Conservation (phyloP, 177 flowering plant species). For the Telopea speciosissima region DNA sequence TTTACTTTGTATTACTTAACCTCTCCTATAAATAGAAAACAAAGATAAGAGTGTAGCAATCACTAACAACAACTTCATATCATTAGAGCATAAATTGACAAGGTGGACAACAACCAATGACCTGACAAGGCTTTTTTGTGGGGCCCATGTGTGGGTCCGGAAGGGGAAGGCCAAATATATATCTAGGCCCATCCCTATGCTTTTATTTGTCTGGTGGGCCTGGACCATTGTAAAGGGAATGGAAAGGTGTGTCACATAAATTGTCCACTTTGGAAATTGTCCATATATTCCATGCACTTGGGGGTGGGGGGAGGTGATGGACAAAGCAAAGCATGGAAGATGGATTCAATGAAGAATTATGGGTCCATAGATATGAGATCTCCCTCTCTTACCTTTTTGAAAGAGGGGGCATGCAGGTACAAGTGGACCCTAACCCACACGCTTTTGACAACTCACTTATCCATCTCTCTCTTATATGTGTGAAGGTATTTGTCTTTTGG, state of each 20-base stretch:
- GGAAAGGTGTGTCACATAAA: constrained; percentile 23
- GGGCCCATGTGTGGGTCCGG: too few relatives aligned
- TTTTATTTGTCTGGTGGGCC: constrained; percentile 1
- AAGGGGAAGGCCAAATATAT: neutral
- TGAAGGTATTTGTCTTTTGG: too few relatives aligned
- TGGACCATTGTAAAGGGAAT: constrained; percentile 11
- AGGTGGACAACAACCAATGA: too few relatives aligned
- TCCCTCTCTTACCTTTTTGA: constrained; percentile 23
- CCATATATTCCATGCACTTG: constrained; percentile 26
- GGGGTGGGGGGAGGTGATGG: constrained; percentile 15
- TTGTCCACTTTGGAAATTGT: constrained; percentile 25
- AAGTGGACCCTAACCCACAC: constrained; percentile 20
- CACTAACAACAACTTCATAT: too few relatives aligned
- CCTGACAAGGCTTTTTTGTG: too few relatives aligned
- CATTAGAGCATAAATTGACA: too few relatives aligned
- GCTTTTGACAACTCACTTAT: too few relatives aligned
- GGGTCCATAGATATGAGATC: constrained; percentile 30
- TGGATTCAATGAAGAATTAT: constrained; percentile 17
- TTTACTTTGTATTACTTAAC: too few relatives aligned
- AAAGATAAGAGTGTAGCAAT: too few relatives aligned
- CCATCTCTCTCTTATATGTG: constrained; percentile 9
- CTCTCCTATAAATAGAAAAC: too few relatives aligned
- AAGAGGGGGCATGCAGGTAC: constrained; percentile 25
- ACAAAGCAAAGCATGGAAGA: constrained; percentile 27
- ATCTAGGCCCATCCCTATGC: constrained; percentile 21